Evolutionary conservation across 352 stramenopile species (phyloP).

Genomic region (Phytophthora litchii): DNA sequence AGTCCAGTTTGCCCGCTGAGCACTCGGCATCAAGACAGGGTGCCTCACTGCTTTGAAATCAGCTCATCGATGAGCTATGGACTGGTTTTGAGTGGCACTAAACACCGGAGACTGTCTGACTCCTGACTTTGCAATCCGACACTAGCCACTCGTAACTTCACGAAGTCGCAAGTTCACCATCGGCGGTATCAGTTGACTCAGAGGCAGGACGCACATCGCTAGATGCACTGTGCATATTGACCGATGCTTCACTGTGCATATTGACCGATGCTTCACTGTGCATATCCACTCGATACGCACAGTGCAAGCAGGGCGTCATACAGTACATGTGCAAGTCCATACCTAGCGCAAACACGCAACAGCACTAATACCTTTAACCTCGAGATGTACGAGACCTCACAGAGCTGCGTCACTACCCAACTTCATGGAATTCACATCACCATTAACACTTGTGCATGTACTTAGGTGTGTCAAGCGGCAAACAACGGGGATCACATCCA

Average conservation of each 20-base stretch:
- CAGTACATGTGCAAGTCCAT: not conserved
- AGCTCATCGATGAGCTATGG: slow-evolving; percentile 12
- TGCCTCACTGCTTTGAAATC: slow-evolving; percentile 14
- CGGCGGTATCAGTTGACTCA: slow-evolving; percentile 14
- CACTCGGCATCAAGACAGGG: slow-evolving; percentile 4
- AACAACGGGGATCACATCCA: no score
- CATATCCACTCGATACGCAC: not conserved
- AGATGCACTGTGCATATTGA: not conserved
- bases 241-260: slow-evolving; percentile 5
- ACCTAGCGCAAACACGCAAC: not conserved
- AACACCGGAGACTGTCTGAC: slow-evolving; percentile 11
- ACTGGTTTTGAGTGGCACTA: not conserved
- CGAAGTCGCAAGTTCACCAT: not conserved
- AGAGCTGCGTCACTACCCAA: not conserved
- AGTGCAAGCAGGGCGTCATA: not conserved
- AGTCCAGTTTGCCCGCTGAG: slow-evolving; percentile 17
- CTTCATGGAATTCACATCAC: not conserved
- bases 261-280: slow-evolving; percentile 1
- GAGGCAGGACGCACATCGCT: slow-evolving; percentile 4
- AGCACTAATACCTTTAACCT: not conserved
- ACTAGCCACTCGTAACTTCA: not conserved
- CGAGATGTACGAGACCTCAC: not conserved
- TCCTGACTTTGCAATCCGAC: slow-evolving; percentile 4
- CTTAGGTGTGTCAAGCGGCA: no score
- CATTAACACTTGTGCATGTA: not conserved